Conservation (phyloP, 768 basidiomycete species). For the Obba rivulosa region DNA sequence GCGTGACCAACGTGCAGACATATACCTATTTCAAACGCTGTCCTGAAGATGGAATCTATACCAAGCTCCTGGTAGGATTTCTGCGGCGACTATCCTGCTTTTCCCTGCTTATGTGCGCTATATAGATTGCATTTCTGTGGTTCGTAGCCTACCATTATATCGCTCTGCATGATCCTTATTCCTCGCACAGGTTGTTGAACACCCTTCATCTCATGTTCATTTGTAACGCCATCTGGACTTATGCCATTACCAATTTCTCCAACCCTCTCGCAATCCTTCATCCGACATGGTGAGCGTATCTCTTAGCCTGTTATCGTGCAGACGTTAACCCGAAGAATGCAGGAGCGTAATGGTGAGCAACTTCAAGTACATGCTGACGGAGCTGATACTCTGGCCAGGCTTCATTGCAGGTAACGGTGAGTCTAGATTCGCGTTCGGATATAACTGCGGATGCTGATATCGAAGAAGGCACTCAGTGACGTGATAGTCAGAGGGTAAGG, state of each 20-base stretch:
- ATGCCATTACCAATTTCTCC: conserved; percentile 6
- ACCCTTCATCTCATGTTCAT: conserved; percentile 13
- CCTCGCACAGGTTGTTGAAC: conserved; percentile 14
- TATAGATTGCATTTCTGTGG: background rate
- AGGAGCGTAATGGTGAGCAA: conserved; percentile 10
- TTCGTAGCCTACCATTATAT: background rate
- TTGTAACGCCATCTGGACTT: conserved; percentile 10
- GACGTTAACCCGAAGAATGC: background rate
- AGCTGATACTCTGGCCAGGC: background rate
- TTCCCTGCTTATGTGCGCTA: too few relatives aligned
- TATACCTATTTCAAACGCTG: background rate
- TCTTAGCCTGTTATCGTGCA: too few relatives aligned
- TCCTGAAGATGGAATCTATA: background rate
- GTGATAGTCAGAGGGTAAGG: background rate
- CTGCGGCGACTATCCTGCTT: background rate
- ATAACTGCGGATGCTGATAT: background rate
- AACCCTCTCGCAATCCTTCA: background rate
- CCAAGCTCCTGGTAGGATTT: background rate
- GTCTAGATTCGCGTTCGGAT: too few relatives aligned
- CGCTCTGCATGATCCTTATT: background rate
- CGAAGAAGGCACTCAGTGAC: background rate
- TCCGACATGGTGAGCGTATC: conserved; percentile 6
- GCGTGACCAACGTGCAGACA: background rate
- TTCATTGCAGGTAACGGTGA: too few relatives aligned
- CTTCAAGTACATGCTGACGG: too few relatives aligned